These are phyloP conservation scores for Rhodomyrtus tomentosa DNA, from an alignment of 345 rosid species.

Conservation along the genomic window DNA sequence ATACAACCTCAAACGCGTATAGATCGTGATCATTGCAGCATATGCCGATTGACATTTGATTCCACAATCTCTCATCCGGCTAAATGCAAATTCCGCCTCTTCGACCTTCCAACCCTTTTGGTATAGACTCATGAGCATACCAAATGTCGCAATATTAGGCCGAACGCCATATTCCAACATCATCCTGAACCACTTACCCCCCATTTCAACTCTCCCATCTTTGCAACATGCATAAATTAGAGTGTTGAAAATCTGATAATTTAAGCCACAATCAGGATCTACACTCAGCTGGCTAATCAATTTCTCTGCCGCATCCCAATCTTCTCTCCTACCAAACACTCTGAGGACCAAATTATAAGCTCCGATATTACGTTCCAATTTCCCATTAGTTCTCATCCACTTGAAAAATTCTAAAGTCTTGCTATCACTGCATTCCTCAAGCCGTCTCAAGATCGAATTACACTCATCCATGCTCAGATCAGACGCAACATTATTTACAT, in stretches of 20 bases:
- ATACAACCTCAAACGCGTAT: conserved; percentile 56
- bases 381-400: conserved; percentile 74
- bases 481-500: conserved; percentile 31
- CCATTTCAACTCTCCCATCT: conserved; percentile 36
- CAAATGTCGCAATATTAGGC: conserved; percentile 76
- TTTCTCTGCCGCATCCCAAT: conserved; percentile 66
- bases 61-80: conserved; percentile 49
- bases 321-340: conserved; percentile 55
- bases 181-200: conserved; percentile 62
- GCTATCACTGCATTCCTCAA: conserved; percentile 49
- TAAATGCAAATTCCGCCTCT: conserved; percentile 65
- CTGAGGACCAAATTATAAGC: conserved; percentile 72
- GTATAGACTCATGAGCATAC: conserved; percentile 83
- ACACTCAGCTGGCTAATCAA: conserved; percentile 29
- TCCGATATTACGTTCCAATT: conserved; percentile 35
- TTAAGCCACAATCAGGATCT: conserved; percentile 20
- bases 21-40: conserved; percentile 81
- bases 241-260: conserved; percentile 59
- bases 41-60: conserved; percentile 77
- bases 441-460: conserved; percentile 48
- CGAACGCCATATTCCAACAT: conserved; percentile 58
- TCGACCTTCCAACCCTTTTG: conserved; percentile 63
- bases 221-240: conserved; percentile 56
- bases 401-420: conserved; percentile 52
- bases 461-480: conserved; percentile 42